Evolutionary conservation across 179 eudicot genomes (phyloP), one percentile per base, ranked within the genome.

Genomic region (Spergularia azorica): DNA sequence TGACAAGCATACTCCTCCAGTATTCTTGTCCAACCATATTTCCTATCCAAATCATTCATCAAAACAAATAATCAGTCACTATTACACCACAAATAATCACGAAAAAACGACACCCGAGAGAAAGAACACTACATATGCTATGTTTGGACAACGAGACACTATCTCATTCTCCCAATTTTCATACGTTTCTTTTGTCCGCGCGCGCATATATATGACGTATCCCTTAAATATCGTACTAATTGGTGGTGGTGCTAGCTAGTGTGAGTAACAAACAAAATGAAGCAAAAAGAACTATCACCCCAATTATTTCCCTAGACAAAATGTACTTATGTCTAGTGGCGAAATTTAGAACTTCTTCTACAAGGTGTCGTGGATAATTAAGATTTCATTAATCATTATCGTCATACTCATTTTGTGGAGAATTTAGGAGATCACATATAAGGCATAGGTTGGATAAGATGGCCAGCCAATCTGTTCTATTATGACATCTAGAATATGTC

Each of bases 1-100:
- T 51, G 91, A 86, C 65, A 90, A 18, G 83, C 90, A 90, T 58
- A 89, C 84, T 17, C 92, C 93, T 67, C 97, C 97, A 4, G 88
- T 85, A 14, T 76, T 86, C 85, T 87, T 92, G 77, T 90, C 93
- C 73, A 92, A 14, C 97, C 95, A 92, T 59, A 89, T 61, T 75
- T 90, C 89, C 97, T 89, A 76, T 36, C 62, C 48, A 60, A 11
- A 59, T 11, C 21, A 69, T 52, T 15, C 48, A 20, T 6, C 48
- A 72, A 63, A 0, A 62, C 39, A 6, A 77, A 1, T 50, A 56
- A 67, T 43, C 16, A 78, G 18, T 62, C 38, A 17, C 48, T 10
- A 50, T 41, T n/a, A 21, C 26, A 48, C 10, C 26, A 11, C 63
- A 64, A 26, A 75, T 2, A 17, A 13, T 5, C 17, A n/a, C 18